Evolutionary conservation across 2,329 filamentous ascomycete genomes (phyloP), one percentile per base, ranked within the genome.

Genomic region (Xylariaceae sp.): DNA sequence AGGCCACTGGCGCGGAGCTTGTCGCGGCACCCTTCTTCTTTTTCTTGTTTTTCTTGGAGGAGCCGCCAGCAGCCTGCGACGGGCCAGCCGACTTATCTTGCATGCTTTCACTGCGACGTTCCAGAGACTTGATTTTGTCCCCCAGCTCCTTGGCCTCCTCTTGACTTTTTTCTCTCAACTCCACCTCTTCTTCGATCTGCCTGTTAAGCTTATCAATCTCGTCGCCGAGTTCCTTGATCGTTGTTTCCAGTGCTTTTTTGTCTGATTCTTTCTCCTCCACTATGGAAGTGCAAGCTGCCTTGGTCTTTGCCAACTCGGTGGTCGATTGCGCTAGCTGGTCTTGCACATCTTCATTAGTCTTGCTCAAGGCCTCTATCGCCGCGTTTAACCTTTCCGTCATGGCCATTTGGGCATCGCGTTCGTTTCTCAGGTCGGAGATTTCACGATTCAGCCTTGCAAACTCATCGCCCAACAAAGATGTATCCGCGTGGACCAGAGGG

Each of bases 21-120:
- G 62, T 59, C 5, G 61, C 61, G 47, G 75, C 78, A 21, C 72
- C 76, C 13, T 76, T 78, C 68, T 89, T 90, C 74, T 94, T 95
- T 69, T 90, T 94, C 60, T 87, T 86, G 69, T 90, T 94, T 49
- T 88, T 94, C 62, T 86, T 24, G 11, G n/a, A n/a, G n/a, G n/a
- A n/a, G n/a, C n/a, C n/a, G n/a, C n/a, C n/a, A n/a, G n/a, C n/a
- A n/a, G n/a, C n/a, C n/a, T n/a, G n/a, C n/a, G n/a, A n/a, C n/a
- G n/a, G n/a, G n/a, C n/a, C n/a, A n/a, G n/a, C n/a, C n/a, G n/a
- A n/a, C n/a, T n/a, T n/a, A n/a, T n/a, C n/a, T n/a, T n/a, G n/a
- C n/a, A n/a, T n/a, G n/a, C n/a, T n/a, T n/a, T n/a, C n/a, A n/a
- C n/a, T n/a, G n/a, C n/a, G n/a, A n/a, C n/a, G n/a, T n/a, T n/a